A percentile compares a stretch with the other conserved stretches of the same genome.
Evolutionary conservation across 108 stramenopile genomes (phyloP).

Genomic region (Epithemia pelagica): DNA sequence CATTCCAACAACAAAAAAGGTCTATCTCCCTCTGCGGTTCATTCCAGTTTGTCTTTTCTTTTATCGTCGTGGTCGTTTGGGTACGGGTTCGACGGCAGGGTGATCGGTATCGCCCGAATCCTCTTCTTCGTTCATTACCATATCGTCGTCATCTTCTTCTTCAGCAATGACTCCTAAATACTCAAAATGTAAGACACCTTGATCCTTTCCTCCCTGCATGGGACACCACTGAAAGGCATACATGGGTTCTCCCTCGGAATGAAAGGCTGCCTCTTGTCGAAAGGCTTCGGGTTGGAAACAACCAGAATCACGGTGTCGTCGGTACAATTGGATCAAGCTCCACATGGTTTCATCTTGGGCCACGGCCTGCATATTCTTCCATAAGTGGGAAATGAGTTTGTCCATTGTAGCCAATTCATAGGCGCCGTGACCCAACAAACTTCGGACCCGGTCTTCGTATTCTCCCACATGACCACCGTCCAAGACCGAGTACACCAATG

Average conservation of each 20-base stretch:
- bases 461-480: constrained; percentile 71
- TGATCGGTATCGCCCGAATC: constrained; percentile 3
- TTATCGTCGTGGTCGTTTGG: neutral
- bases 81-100: constrained; percentile 2
- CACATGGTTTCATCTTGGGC: constrained; percentile 79
- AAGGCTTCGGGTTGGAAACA: constrained; percentile 83
- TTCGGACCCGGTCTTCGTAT: constrained; percentile 75
- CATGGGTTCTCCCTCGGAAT: constrained; percentile 84
- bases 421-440: constrained; percentile 74
- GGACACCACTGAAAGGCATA: constrained; percentile 81
- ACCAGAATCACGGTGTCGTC: constrained; percentile 56
- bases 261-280: constrained; percentile 72
- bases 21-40: no score
- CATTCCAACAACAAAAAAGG: no score
- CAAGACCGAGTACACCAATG: constrained; percentile 61
- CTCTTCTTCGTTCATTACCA: constrained; percentile 3
- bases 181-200: constrained; percentile 63
- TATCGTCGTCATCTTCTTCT: constrained; percentile 24
- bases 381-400: constrained; percentile 76
- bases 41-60: neutral
- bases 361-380: constrained; percentile 81
- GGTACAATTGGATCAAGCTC: constrained; percentile 73
- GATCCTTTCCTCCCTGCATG: constrained; percentile 44
- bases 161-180: constrained; percentile 78
- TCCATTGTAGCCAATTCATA: constrained; percentile 88